Evolutionary conservation across 257 asterid species (phyloP).

Genomic region (Scutellaria baicalensis): DNA sequence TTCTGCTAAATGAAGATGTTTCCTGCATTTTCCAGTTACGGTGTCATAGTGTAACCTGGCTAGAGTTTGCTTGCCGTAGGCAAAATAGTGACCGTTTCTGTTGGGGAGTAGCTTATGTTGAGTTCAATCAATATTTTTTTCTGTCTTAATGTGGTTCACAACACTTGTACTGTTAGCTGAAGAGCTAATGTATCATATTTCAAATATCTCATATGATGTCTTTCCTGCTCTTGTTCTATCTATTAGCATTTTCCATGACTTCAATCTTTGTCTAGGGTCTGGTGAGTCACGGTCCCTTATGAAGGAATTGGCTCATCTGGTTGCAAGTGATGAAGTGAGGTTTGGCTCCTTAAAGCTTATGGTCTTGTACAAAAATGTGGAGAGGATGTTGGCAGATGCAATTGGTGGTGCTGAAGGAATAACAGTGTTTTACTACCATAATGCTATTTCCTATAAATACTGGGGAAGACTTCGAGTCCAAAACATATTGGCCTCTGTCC

Average conservation of each 20-base stretch:
- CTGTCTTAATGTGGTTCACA: neutral
- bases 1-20: neutral
- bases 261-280: slow-evolving; percentile 54
- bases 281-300: slow-evolving; percentile 83
- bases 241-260: neutral
- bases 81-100: neutral
- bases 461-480: slow-evolving; percentile 69
- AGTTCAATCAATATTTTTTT: neutral
- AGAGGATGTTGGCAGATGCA: slow-evolving; percentile 70
- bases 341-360: slow-evolving; percentile 61
- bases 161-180: neutral
- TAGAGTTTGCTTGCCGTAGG: neutral
- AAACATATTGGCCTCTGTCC: slow-evolving; percentile 64
- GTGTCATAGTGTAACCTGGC: neutral
- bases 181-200: neutral
- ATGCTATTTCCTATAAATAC: slow-evolving; percentile 55
- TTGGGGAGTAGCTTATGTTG: neutral
- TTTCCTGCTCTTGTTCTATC: neutral
- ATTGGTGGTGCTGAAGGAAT: slow-evolving; percentile 68
- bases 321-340: slow-evolving; percentile 40
- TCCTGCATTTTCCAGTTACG: neutral
- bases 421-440: slow-evolving; percentile 53
- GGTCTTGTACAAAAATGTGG: slow-evolving; percentile 62
- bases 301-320: slow-evolving; percentile 60
- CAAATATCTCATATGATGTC: neutral